Conservation (phyloP, 148 eudicot genomes). For the Persicaria tinctoria region DNA sequence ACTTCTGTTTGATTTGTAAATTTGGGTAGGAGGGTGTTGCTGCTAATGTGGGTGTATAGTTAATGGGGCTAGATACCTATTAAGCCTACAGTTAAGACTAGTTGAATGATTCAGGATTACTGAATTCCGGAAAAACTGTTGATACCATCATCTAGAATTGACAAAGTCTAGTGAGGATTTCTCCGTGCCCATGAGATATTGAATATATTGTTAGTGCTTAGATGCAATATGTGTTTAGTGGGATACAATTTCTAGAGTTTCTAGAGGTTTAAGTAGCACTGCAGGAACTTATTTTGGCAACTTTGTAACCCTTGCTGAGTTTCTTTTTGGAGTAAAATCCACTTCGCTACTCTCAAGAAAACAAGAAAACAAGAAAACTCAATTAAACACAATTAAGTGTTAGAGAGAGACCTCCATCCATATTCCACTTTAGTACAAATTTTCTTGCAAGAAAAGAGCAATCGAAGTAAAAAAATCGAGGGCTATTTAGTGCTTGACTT, state of each 20-base stretch:
- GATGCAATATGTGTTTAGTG: neutral
- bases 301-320: neutral
- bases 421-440: neutral
- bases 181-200: too few species aligned
- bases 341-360: neutral
- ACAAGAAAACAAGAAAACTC: neutral
- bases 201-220: too few species aligned
- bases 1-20: too few species aligned
- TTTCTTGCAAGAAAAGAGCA: neutral
- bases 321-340: neutral
- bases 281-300: too few species aligned
- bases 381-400: neutral
- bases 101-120: too few species aligned
- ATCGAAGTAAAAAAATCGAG: neutral
- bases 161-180: too few species aligned
- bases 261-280: neutral
- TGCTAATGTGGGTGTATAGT: too few species aligned
- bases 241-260: neutral
- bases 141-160: too few species aligned
- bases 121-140: too few species aligned
- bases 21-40: too few species aligned
- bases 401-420: neutral
- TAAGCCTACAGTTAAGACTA: too few species aligned
- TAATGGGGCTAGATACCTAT: too few species aligned
- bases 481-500: neutral